Evolutionary conservation across 108 stramenopile genomes (phyloP), one percentile per base, ranked within the genome.

Genomic region (Schizochytrium sp.): DNA sequence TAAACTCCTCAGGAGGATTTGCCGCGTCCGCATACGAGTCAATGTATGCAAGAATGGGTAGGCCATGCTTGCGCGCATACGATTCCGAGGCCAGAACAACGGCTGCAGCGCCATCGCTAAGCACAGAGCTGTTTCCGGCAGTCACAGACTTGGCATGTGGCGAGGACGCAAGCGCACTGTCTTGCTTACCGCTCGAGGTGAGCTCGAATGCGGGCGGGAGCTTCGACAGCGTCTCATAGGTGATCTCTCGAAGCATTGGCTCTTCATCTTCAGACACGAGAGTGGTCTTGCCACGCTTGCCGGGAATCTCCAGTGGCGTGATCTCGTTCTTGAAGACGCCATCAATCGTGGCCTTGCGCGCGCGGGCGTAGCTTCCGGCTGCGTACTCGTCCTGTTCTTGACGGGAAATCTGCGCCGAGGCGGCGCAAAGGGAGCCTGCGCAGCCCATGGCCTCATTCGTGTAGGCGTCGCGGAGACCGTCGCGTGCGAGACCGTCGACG

Each of bases 361-460:
- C 95, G 28, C 97, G 91, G 53, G 60, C 88, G 92, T 99, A 98
- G 72, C 95, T 95, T 89, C 95, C 93, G 12, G 93, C 88, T 14
- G 98, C 96, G 88, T 93, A 98, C 29, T 89, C 91, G 91, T 99
- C 98, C 93, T 99, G 98, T 28, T 97, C 97, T 83, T 97, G 96
- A 25, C 98, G 88, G 21, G 94, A 92, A 89, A 97, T 93, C 28
- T 83, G 58, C 87, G 94, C 94, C 5, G 95, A 93, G 5, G 60
- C 72, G 2, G 98, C 97, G 91, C 98, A 98, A 87, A 94, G 96
- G 87, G 98, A 97, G 3, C 95, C 99, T 72, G 97, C 98, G 89
- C 93, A 94, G 29, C 98, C 99, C 99, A 99, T 99, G 93, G 98
- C 97, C 90, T 97, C 96, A 91, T 99, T 90, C 88, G 96, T 95